Evolutionary conservation across 805 yeast species (phyloP).

Genomic region (Candida xiaguanensis): DNA sequence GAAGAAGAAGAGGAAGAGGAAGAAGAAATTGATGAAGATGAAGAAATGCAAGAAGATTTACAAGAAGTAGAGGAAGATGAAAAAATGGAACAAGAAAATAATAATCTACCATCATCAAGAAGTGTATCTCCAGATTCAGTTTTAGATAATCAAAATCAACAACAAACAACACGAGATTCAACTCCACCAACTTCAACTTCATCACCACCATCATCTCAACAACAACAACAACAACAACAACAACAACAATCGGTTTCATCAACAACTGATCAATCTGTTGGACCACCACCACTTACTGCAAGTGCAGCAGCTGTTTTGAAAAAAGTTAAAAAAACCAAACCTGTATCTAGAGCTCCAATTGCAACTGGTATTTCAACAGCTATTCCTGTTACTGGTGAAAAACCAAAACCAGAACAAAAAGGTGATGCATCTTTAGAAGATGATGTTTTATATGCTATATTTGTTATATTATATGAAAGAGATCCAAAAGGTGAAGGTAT

Average conservation of each 20-base stretch:
- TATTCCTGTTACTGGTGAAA: slow-evolving; percentile 73
- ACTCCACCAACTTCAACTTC: slow-evolving; percentile 24
- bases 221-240: slow-evolving; percentile 4
- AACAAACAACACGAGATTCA: slow-evolving; percentile 19
- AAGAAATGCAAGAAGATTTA: slow-evolving; percentile 17
- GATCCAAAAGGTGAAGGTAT: slow-evolving; percentile 72
- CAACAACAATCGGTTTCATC: slow-evolving; percentile 11
- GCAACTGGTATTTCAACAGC: slow-evolving; percentile 75
- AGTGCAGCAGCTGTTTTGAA: slow-evolving; percentile 10
- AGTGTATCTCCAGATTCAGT: slow-evolving; percentile 43
- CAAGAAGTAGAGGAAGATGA: background rate
- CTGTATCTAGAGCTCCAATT: slow-evolving; percentile 45
- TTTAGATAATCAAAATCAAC: slow-evolving; percentile 23
- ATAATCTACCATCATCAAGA: slow-evolving; percentile 33
- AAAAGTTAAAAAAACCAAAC: slow-evolving; percentile 30
- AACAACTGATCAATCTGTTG: background rate
- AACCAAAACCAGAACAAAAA: slow-evolving; percentile 66
- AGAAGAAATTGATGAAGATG: slow-evolving; percentile 18
- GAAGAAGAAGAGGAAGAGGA: slow-evolving; percentile 9
- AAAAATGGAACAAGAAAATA: slow-evolving; percentile 14
- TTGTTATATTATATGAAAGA: slow-evolving; percentile 63
- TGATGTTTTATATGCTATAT: slow-evolving; percentile 72
- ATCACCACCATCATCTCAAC: slow-evolving; percentile 10
- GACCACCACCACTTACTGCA: slow-evolving; percentile 9
- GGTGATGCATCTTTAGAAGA: slow-evolving; percentile 61